Conservation (phyloP, 768 basidiomycete species). For the Boletus rufocinnamomeus region DNA sequence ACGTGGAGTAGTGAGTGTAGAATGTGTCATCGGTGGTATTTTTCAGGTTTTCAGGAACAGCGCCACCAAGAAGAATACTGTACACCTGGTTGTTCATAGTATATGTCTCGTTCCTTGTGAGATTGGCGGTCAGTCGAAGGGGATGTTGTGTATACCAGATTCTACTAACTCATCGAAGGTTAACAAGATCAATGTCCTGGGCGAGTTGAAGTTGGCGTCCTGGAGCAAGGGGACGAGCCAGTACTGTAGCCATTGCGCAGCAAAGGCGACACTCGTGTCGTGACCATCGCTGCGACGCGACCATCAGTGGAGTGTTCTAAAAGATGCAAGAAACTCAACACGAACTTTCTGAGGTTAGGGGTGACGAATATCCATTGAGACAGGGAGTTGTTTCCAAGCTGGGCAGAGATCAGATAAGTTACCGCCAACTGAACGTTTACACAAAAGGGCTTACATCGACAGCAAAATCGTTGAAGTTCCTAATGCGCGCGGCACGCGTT, state of each 20-base stretch:
- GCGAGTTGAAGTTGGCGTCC: constrained; percentile 53
- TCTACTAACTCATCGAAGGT: constrained; percentile 60
- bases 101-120: constrained; percentile 29
- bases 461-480: constrained; percentile 64
- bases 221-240: constrained; percentile 54
- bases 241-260: constrained; percentile 46
- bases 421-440: no score
- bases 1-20: constrained; percentile 60
- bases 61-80: constrained; percentile 45
- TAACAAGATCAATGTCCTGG: constrained; percentile 55
- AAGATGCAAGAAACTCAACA: not conserved
- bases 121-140: not conserved
- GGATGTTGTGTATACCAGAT: not conserved
- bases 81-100: constrained; percentile 48
- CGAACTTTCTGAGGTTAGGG: constrained; percentile 48
- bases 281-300: constrained; percentile 51
- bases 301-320: not conserved
- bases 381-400: constrained; percentile 42
- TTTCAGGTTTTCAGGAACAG: constrained; percentile 41
- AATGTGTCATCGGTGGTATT: constrained; percentile 52
- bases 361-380: constrained; percentile 64
- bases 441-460: constrained; percentile 40
- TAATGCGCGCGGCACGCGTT: constrained; percentile 43
- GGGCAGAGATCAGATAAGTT: not conserved
- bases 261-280: constrained; percentile 55